These are phyloP conservation scores for Manihot esculenta DNA, from an alignment of 441 rosid species.

Conservation along the genomic window DNA sequence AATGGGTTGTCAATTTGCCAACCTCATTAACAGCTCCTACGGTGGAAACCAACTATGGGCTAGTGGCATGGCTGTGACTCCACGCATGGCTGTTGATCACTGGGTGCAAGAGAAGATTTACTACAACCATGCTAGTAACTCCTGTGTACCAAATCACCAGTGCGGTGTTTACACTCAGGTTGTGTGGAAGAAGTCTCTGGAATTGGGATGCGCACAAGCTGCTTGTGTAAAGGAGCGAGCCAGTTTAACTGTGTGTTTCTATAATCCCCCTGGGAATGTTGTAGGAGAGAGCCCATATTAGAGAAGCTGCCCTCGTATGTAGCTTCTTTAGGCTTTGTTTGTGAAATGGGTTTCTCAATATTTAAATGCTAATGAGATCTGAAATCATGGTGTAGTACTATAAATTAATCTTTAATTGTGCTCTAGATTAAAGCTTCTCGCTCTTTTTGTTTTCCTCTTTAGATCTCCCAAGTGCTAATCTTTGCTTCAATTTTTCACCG, in stretches of 20 bases:
- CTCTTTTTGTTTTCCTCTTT: no score
- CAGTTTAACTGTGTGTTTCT: slow-evolving; percentile 70
- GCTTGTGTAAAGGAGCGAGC: slow-evolving; percentile 46
- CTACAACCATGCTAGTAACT: slow-evolving; percentile 51
- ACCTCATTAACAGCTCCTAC: slow-evolving; percentile 46
- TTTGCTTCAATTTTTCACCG: no score
- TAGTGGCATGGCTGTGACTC: slow-evolving; percentile 48
- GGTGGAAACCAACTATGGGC: slow-evolving; percentile 77
- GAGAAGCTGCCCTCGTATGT: neutral
- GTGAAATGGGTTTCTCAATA: slow-evolving; percentile 3
- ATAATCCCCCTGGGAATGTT: slow-evolving; percentile 77
- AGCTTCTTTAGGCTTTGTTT: neutral
- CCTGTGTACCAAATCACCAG: slow-evolving; percentile 47
- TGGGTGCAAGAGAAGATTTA: slow-evolving; percentile 70
- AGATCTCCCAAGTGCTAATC: no score
- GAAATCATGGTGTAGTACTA: neutral
- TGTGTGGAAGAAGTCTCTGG: slow-evolving; percentile 67
- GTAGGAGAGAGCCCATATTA: slow-evolving; percentile 76
- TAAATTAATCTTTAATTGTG: neutral
- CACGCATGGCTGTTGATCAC: slow-evolving; percentile 54
- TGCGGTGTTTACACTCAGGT: slow-evolving; percentile 83
- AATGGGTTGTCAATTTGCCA: slow-evolving; percentile 68
- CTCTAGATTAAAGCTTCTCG: neutral
- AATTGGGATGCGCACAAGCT: slow-evolving; percentile 74
- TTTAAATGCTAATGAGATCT: slow-evolving; percentile 3